Evolutionary conservation across 208 protist genomes (phyloP).

Genomic region (Leishmania tropica): DNA sequence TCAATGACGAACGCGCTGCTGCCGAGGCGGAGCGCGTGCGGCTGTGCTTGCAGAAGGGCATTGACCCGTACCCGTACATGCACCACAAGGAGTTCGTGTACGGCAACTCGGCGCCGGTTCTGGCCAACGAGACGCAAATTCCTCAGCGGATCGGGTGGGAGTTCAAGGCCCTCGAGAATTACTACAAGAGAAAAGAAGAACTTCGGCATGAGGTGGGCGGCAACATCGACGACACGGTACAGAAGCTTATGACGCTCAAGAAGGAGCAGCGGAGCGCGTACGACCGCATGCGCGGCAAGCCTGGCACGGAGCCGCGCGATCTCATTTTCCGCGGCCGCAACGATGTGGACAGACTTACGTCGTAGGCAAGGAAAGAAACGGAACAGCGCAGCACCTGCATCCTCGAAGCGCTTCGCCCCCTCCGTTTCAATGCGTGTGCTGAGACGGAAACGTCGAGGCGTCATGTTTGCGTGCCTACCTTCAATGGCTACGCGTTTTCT

Average conservation of each 20-base stretch:
- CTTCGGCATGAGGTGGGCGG: conserved; percentile 71
- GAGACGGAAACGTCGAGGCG: neutral
- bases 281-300: conserved; percentile 26
- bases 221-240: conserved; percentile 65
- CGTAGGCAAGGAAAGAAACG: conserved; percentile 14
- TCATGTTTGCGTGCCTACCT: neutral
- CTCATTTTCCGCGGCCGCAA: conserved; percentile 54
- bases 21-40: conserved; percentile 88
- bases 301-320: conserved; percentile 47
- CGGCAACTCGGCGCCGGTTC: conserved; percentile 57
- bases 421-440: neutral
- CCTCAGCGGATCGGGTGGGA: conserved; percentile 64
- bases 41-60: conserved; percentile 89
- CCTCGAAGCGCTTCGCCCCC: neutral
- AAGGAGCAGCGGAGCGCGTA: conserved; percentile 40
- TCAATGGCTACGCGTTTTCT: neutral
- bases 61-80: conserved; percentile 91
- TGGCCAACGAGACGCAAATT: conserved; percentile 41
- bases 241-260: conserved; percentile 64
- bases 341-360: conserved; percentile 43
- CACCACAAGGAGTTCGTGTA: conserved; percentile 82
- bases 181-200: conserved; percentile 73
- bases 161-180: conserved; percentile 50
- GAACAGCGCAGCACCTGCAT: neutral
- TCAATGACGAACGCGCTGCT: conserved; percentile 41